Base-by-base conservation (phyloP, 371 early-diverging fungal species). In the Syncephalastrum sp. region DNA sequence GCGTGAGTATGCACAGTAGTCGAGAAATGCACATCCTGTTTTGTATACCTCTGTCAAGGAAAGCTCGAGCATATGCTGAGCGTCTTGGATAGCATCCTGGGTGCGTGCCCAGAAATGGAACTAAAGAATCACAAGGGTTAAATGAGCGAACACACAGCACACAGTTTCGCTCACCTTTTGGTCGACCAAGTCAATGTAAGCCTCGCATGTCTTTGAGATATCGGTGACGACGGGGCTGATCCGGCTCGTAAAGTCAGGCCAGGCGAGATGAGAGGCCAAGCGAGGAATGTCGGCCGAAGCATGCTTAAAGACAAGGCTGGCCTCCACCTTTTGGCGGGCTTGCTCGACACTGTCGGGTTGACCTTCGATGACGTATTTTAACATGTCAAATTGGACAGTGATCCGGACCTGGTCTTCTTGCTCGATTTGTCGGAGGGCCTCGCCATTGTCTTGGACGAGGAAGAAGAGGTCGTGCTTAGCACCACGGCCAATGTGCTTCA, bases 381-480 rank as follows among this genome's bases (percentile, higher is more conserved):
- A 49, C 13, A 61, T 29, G 7, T 52, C 47, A 1, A 69, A 63
- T 43, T 68, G 61, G 10, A 74, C 62, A 8, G 63, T 64, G 13
- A 74, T 60, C 14, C 58, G 54, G 0, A 68, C 74, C 41, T 74
- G 25, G 51, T 67, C 43, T 10, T 46, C 24, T 16, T 60, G 24
- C 47, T 75, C 75, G 21, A 75, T 70, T 2, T 52, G 29, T 42
- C 65, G 44, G 15, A 75, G 52, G 3, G 58, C 68, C 5, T 53
- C 50, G 6, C 72, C 75, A 49, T 75, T 65, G 14, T 70, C 69
- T 10, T 64, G 64, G 52, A 75, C 64, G 38, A 69, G 55, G 24
- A 75, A 75, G 41, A 75, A 75, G 41, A 75, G 41, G 24, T 75
- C 66, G 8, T 69, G 59, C 2, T 33, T 52, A 47, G 3, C 62